Conservation (phyloP, 2,329 filamentous ascomycete genomes). For the Esteya vermicola region DNA sequence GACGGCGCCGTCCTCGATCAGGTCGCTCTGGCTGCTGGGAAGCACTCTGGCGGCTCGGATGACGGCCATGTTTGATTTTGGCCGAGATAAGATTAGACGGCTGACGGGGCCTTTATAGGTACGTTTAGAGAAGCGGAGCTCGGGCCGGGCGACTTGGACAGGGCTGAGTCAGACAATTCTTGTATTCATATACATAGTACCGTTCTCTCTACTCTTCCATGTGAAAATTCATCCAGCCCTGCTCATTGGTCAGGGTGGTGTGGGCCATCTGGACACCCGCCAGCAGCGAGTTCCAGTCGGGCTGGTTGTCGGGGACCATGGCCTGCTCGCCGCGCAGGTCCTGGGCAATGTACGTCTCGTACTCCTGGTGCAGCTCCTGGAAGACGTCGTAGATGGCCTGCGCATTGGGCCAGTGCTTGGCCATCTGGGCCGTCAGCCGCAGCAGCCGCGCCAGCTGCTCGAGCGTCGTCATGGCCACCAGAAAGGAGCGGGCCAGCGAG, state of each 20-base stretch:
- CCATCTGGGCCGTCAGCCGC: neutral
- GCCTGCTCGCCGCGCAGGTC: conserved; percentile 2
- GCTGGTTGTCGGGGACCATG: neutral
- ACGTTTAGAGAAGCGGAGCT: no score
- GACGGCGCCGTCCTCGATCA: conserved; percentile 6
- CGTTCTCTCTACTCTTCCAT: no score
- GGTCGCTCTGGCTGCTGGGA: conserved; percentile 2
- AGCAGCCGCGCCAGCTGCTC: conserved; percentile 1
- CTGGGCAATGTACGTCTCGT: conserved; percentile 1
- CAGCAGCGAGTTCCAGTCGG: conserved; percentile 2
- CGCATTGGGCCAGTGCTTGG: conserved; percentile 3
- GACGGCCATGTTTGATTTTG: conserved; percentile 1
- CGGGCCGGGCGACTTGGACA: no score
- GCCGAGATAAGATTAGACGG: no score
- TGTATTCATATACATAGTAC: no score
- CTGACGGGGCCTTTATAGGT: no score
- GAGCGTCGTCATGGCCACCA: neutral
- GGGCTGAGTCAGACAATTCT: neutral
- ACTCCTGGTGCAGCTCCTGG: conserved; percentile 4
- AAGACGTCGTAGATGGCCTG: conserved; percentile 2
- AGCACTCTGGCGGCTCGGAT: conserved; percentile 6
- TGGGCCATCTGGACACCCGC: neutral
- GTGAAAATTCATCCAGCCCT: conserved; percentile 3
- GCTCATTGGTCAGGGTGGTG: neutral
- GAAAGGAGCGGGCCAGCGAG: neutral